Evolutionary conservation across 768 basidiomycete genomes (phyloP), one percentile per base, ranked within the genome.

Genomic region (Cubamyces lactineus): DNA sequence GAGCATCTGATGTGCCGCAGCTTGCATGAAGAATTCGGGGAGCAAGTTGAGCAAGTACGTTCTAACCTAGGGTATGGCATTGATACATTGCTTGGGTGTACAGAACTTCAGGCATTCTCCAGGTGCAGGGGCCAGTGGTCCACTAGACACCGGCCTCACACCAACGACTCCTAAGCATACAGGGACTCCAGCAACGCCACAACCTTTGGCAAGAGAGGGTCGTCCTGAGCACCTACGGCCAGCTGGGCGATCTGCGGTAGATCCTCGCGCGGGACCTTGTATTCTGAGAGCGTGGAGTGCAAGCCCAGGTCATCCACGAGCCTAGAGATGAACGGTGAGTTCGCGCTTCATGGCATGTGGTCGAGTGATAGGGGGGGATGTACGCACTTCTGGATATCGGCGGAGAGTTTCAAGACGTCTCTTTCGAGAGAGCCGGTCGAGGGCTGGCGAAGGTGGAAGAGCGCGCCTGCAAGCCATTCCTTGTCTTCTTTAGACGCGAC

Each of bases 351-450:
- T n/a, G n/a, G n/a, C n/a, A n/a, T n/a, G n/a, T n/a, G n/a, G n/a
- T n/a, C n/a, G n/a, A n/a, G n/a, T n/a, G n/a, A n/a, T n/a, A n/a
- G n/a, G n/a, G n/a, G n/a, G 28, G 28, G 28, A 28, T 28, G 41
- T 49, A 74, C 84, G 49, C 67, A 88, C 88, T 77, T 72, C 19
- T 81, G 75, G 57, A 92, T 87, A 61, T 83, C 73, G 17, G 69
- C 71, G 2, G 86, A 81, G 28, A 91, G 74, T 54, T 75, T 77
- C 42, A 70, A 75, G 28, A 87, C 77, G 67, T 91, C 90, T n/a
- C 83, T 85, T 4, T 88, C 85, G 17, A 84, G 54, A 0, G 85
- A 82, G 26, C 87, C 88, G 0, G 86, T 87, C n/a, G 83, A 79
- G 2, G 86, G 80, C 60, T 85, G 75, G 24, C 75, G 76, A 23